Evolutionary conservation across 768 basidiomycete species (phyloP), one percentile per base, ranked within the genome.

Genomic region (Hygrocybe coccinea): DNA sequence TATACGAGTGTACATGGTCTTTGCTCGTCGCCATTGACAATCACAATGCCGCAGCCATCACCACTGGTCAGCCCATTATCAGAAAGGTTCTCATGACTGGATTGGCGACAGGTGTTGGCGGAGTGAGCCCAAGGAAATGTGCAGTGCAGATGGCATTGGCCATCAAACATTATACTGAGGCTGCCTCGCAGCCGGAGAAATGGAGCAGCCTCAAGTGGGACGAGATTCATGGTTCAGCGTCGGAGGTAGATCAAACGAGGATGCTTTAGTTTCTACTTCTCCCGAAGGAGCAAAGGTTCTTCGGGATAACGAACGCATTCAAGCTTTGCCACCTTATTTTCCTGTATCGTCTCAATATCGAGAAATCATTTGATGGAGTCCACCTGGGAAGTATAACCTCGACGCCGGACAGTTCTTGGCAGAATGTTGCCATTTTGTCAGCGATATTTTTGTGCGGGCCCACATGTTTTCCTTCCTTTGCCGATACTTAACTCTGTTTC

Each of bases 1-100:
- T 66, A 3, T 67, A 69, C 47, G 66, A 67, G 14, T 56, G 59
- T 50, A 59, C 65, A 52, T 69, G 79, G 56, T 58, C 56, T 3
- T 25, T 58, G 10, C 36, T 58, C 14, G 53, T 54, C 41, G 44
- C 56, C 21, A 37, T 58, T 25, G 53, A 37, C 14, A 52, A 58
- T 12, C 56, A 58, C 45, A 58, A 58, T 24, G 37, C 56, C 24
- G 39, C 56, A n/a, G 5, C 44, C 7, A 15, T 29, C 33, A 29
- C 37, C 41, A 22, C 44, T 14, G 10, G 34, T n/a, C 21, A 24
- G 17, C n/a, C 43, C 24, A 35, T 12, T 21, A 58, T 58, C 25
- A 19, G 9, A 19, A 58, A 51, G 34, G 52, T 58, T 35, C 12
- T 58, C 36, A 48, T 58, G 52, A 45, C 56, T 6, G 56, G 56